Evolutionary conservation across 805 yeast genomes (phyloP).

Genomic region (Pichia nanzhaoensis): DNA sequence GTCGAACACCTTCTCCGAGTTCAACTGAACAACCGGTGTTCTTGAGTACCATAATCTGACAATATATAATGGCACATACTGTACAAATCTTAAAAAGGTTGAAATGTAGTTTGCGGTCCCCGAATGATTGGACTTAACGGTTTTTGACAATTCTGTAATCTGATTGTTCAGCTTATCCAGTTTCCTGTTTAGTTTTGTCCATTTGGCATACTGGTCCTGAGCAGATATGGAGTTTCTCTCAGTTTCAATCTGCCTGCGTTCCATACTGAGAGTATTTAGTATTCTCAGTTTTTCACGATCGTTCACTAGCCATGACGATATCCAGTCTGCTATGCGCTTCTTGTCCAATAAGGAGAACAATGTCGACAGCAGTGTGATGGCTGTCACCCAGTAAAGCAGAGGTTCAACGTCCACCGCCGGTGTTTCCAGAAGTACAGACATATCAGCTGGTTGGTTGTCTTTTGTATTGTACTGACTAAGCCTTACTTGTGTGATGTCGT

Average conservation of each 20-base stretch:
- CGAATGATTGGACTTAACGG: slow-evolving; percentile 33
- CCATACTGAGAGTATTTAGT: slow-evolving; percentile 31
- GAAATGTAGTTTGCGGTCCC: not conserved
- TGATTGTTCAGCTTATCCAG: slow-evolving; percentile 51
- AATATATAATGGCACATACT: slow-evolving; percentile 35
- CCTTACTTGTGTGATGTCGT: too few species aligned
- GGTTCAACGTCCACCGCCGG: not conserved
- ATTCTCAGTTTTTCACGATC: slow-evolving; percentile 9
- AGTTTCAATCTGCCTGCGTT: slow-evolving; percentile 41
- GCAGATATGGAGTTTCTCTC: slow-evolving; percentile 64
- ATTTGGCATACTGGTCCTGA: slow-evolving; percentile 89
- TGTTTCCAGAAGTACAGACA: not conserved
- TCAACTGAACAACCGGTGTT: slow-evolving; percentile 1
- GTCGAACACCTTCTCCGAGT: not conserved
- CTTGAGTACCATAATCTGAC: slow-evolving; percentile 5
- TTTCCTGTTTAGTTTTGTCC: slow-evolving; percentile 87
- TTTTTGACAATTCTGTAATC: slow-evolving; percentile 36
- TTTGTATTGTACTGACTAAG: too few species aligned
- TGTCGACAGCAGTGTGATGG: not conserved
- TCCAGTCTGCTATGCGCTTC: not conserved
- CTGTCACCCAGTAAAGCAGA: not conserved
- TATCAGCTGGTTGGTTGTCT: too few species aligned
- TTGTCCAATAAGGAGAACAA: not conserved
- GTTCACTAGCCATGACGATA: not conserved
- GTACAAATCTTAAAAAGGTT: slow-evolving; percentile 37